Conservation (phyloP, 2,329 filamentous ascomycete genomes). For the Alternaria sp. region DNA sequence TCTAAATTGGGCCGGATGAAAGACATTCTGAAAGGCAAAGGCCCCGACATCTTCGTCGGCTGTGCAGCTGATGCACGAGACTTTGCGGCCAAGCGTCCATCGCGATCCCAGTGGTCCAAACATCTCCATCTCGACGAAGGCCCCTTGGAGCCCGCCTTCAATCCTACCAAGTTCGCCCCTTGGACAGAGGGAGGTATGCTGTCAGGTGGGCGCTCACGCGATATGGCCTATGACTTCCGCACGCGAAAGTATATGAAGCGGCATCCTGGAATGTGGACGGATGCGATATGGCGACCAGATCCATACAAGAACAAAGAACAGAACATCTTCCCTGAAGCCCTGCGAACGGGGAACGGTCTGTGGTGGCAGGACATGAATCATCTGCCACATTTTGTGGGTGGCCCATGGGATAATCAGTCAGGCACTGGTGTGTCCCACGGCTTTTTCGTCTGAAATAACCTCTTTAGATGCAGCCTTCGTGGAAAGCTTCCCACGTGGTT, state of each 20-base stretch:
- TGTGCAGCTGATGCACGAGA: constrained; percentile 50
- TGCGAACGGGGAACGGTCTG: constrained; percentile 35
- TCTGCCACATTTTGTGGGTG: constrained; percentile 18
- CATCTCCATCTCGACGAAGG: constrained; percentile 44
- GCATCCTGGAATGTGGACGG: constrained; percentile 43
- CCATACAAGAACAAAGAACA: constrained; percentile 26
- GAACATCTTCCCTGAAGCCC: constrained; percentile 36
- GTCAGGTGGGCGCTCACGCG: constrained; percentile 24
- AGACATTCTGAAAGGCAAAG: constrained; percentile 54
- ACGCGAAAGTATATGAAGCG: constrained; percentile 44
- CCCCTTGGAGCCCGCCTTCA: constrained; percentile 23
- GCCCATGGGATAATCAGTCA: constrained; percentile 8
- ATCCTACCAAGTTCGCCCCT: constrained; percentile 24
- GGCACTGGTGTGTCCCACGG: not conserved
- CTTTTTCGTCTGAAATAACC: not conserved
- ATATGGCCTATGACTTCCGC: constrained; percentile 49
- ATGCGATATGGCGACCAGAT: constrained; percentile 43
- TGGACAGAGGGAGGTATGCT: constrained; percentile 28
- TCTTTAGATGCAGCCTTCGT: constrained; percentile 40
- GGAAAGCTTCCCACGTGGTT: constrained; percentile 49
- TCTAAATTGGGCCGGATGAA: constrained; percentile 53
- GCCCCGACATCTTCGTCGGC: constrained; percentile 58
- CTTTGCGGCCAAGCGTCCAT: constrained; percentile 51
- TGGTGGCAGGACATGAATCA: constrained; percentile 39
- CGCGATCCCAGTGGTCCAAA: constrained; percentile 48